Evolutionary conservation across 352 stramenopile genomes (phyloP).

Genomic region (Phytophthora rubi): DNA sequence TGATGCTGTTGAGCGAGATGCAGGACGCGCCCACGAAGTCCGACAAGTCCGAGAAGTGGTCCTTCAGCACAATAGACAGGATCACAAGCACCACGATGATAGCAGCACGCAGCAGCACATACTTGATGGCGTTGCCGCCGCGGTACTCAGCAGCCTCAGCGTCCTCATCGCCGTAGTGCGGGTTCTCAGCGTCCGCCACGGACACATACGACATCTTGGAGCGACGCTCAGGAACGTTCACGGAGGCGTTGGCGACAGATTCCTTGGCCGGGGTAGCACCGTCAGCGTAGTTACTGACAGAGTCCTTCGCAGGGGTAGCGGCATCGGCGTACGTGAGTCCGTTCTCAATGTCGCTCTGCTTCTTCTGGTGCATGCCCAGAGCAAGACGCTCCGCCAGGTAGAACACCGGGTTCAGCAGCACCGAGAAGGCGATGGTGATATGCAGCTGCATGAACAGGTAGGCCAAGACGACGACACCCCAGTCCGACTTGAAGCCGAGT

Average conservation of each 20-base stretch:
- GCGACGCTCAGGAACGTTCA: constrained; percentile 35
- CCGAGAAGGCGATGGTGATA: constrained; percentile 57
- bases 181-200: constrained; percentile 30
- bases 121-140: constrained; percentile 42
- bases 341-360: constrained; percentile 35
- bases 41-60: constrained; percentile 49
- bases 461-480: constrained; percentile 40
- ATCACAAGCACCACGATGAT: constrained; percentile 46
- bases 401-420: constrained; percentile 68
- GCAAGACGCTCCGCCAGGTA: constrained; percentile 44
- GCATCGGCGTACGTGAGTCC: constrained; percentile 33
- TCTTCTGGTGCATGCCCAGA: constrained; percentile 52
- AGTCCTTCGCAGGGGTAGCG: constrained; percentile 22
- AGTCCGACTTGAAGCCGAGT: constrained; percentile 42
- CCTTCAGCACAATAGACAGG: constrained; percentile 45
- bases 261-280: constrained; percentile 24
- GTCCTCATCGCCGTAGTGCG: constrained; percentile 27
- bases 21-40: constrained; percentile 54
- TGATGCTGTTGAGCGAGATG: constrained; percentile 54
- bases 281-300: no score
- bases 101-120: constrained; percentile 40
- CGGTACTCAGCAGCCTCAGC: constrained; percentile 37
- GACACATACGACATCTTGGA: constrained; percentile 41
- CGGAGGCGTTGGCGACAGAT: constrained; percentile 27
- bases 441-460: constrained; percentile 59